phyloP scores from a whole-genome alignment of 768 basidiomycete genomes.

The Rhodotorula taiwanensis region DNA sequence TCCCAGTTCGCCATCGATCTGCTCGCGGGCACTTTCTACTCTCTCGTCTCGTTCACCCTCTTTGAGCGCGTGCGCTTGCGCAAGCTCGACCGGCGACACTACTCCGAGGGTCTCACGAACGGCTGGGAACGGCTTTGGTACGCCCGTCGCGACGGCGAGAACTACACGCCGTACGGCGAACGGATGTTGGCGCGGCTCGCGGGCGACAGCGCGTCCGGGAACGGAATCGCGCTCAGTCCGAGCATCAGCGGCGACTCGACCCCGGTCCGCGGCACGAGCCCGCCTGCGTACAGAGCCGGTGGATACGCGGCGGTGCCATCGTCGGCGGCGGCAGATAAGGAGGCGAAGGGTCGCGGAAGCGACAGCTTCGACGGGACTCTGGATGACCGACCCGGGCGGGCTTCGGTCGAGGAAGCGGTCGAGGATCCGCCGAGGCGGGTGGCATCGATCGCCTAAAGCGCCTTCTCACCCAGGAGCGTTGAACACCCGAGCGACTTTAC shows the following conservation, averaged over 20 bases:
- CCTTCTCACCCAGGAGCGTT: too few relatives aligned
- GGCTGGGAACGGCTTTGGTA: conserved; percentile 24
- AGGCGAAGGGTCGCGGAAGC: too few relatives aligned
- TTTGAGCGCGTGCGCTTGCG: conserved; percentile 28
- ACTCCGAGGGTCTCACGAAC: conserved; percentile 24
- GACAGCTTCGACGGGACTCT: too few relatives aligned
- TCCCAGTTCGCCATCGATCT: conserved; percentile 34
- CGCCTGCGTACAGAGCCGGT: too few relatives aligned
- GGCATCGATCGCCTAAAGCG: neutral
- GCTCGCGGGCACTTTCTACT: conserved; percentile 30
- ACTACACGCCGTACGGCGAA: conserved; percentile 20
- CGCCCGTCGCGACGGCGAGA: conserved; percentile 21
- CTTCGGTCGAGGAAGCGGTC: too few relatives aligned
- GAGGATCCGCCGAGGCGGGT: neutral
- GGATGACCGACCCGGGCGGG: too few relatives aligned
- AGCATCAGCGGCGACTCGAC: neutral
- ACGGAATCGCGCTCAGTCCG: neutral
- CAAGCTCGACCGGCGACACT: conserved; percentile 24
- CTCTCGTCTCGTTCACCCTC: conserved; percentile 25
- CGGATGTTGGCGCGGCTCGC: conserved; percentile 11
- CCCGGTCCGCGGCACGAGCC: too few relatives aligned
- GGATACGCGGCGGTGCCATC: too few relatives aligned
- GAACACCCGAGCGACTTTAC: too few relatives aligned
- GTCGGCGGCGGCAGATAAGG: too few relatives aligned
- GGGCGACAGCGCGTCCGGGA: neutral